phyloP scores from a whole-genome alignment of 345 rosid species.

The Camelina neglecta region DNA sequence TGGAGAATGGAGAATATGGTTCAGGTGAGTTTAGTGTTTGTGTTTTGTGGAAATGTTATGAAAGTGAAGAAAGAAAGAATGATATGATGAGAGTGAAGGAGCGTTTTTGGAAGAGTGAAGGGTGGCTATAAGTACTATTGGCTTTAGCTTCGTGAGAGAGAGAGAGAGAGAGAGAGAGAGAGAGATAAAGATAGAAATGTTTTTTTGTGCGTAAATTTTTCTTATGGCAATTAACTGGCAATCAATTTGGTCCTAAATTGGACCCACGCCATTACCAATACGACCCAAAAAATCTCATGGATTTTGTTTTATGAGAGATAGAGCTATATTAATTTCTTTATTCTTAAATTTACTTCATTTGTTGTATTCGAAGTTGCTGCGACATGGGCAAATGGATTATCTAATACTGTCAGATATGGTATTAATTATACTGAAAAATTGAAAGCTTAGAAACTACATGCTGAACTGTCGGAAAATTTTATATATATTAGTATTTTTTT shows the following conservation, averaged over 20 bases:
- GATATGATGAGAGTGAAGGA: slow-evolving; percentile 37
- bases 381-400: slow-evolving; percentile 43
- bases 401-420: slow-evolving; percentile 19
- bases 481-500: neutral
- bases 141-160: slow-evolving; percentile 23
- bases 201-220: slow-evolving; percentile 27
- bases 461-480: neutral
- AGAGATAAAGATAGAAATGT: slow-evolving; percentile 10
- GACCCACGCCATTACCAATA: slow-evolving; percentile 51
- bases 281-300: slow-evolving; percentile 28
- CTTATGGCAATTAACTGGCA: slow-evolving; percentile 60
- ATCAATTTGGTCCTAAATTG: slow-evolving; percentile 57
- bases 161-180: neutral
- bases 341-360: slow-evolving; percentile 29
- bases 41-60: slow-evolving; percentile 57
- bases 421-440: neutral
- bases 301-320: slow-evolving; percentile 32
- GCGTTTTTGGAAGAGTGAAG: slow-evolving; percentile 40
- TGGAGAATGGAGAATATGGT: neutral
- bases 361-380: slow-evolving; percentile 37
- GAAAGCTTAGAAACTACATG: slow-evolving; percentile 21
- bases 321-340: neutral
- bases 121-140: slow-evolving; percentile 62
- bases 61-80: slow-evolving; percentile 21
- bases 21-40: slow-evolving; percentile 40